Base-by-base conservation (phyloP, 2,329 filamentous ascomycete species). In the Xenoacremonium recifei region DNA sequence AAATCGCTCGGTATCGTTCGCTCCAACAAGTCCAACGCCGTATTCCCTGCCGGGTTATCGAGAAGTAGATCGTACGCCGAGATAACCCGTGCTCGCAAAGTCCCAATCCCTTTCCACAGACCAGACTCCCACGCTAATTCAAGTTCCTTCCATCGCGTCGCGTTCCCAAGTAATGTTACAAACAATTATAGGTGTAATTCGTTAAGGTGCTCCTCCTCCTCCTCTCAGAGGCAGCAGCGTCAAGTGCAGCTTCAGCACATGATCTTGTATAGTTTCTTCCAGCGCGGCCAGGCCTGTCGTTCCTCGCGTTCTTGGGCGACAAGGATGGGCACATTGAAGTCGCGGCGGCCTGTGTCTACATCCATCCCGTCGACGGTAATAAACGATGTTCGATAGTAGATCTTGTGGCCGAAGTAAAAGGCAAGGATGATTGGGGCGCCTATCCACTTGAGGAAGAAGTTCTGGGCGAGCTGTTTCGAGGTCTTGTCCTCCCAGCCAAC, bases 241-340 rank as follows among this genome's bases (percentile, higher is more conserved):
- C 16, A 6, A 27, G 29, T 9, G 29, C 64, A n/a, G 1, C 3
- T 32, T 49, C 48, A 92, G 57, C 87, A 92, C 50, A 91, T 68
- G 47, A 82, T 76, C 61, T 86, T 87, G 61, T 90, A 93, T 11
- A 78, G 51, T 58, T 73, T 83, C 71, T 92, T 93, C 87, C 87
- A 92, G 44, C 54, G 66, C 0, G 88, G 87, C 88, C 87, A 92
- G 4, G 66, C 62, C 21, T 75, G 77, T 56, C 75, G 73, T 69
- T 96, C 90, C 39, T 86, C 84, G 29, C 75, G 70, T 71, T 96
- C 92, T 63, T 95, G 86, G 31, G 84, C 83, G 37, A 95, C 73
- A 37, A 97, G 68, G 45, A 87, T 80, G 20, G 83, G 80, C 33
- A 96, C 69, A 61, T 96, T 91, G 44, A 96, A 78, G 59, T 96